These are phyloP conservation scores for Trichoderma oligosporum DNA, from an alignment of 2,329 filamentous ascomycete species.

Conservation along the genomic window DNA sequence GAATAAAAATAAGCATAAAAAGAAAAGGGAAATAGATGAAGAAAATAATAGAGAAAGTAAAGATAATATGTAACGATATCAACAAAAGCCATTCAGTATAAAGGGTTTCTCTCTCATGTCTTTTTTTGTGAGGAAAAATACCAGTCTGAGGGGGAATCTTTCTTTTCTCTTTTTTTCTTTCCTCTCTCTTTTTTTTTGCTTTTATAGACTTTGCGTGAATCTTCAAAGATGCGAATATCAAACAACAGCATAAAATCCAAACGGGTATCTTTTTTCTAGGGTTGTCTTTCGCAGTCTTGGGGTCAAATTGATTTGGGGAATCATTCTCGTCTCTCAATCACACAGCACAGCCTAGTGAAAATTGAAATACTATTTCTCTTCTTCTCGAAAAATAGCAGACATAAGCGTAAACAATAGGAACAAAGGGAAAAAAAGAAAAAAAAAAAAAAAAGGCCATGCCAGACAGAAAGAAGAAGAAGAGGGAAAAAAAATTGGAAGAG, in stretches of 20 bases:
- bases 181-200: too few species aligned
- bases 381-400: constrained; percentile 1
- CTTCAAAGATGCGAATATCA: constrained; percentile 8
- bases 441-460: not conserved
- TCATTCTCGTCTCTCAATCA: constrained; percentile 26
- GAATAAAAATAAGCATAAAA: not conserved
- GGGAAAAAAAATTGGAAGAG: too few species aligned
- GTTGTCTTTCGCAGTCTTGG: constrained; percentile 32
- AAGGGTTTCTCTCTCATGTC: not conserved
- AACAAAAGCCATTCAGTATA: not conserved
- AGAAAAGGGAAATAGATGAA: constrained; percentile 7
- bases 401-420: not conserved
- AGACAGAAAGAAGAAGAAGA: too few species aligned
- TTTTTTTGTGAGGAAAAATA: constrained; percentile 18
- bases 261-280: constrained; percentile 43
- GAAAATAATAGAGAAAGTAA: not conserved
- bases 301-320: constrained; percentile 23
- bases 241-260: constrained; percentile 34
- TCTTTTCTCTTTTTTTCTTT: too few species aligned
- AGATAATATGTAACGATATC: constrained; percentile 12
- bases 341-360: constrained; percentile 22
- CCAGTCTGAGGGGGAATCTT: constrained; percentile 25
- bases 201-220: constrained; percentile 2
- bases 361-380: not conserved
- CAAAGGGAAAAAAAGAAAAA: not conserved